phyloP scores from a whole-genome alignment of 768 basidiomycete species.

The Coprinopsis cinerea region DNA sequence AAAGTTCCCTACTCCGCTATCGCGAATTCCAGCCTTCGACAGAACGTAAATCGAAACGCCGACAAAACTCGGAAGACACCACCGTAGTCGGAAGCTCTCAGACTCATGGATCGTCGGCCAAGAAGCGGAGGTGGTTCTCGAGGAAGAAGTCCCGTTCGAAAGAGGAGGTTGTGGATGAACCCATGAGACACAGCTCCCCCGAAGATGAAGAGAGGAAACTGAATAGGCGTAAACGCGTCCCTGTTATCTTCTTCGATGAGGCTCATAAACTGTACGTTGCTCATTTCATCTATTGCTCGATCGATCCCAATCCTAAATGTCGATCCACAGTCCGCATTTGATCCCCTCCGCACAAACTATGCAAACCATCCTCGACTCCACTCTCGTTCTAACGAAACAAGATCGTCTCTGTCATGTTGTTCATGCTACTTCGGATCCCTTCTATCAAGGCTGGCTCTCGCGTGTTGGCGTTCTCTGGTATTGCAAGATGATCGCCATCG shows the following conservation, averaged over 20 bases:
- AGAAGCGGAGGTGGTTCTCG: slow-evolving; percentile 28
- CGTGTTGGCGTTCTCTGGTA: slow-evolving; percentile 79
- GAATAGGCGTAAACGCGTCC: slow-evolving; percentile 56
- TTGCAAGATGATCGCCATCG: slow-evolving; percentile 80
- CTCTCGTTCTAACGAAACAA: slow-evolving; percentile 84
- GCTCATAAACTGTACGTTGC: slow-evolving; percentile 68
- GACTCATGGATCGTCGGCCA: slow-evolving; percentile 21
- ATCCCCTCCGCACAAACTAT: slow-evolving; percentile 76
- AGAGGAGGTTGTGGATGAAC: slow-evolving; percentile 9
- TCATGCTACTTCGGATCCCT: slow-evolving; percentile 78
- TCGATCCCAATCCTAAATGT: not conserved
- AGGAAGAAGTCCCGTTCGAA: slow-evolving; percentile 22
- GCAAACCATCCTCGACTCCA: slow-evolving; percentile 80
- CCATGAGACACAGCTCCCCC: slow-evolving; percentile 15
- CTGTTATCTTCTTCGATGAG: slow-evolving; percentile 79
- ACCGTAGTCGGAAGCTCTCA: slow-evolving; percentile 30
- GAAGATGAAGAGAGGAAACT: slow-evolving; percentile 30
- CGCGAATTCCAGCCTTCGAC: slow-evolving; percentile 56
- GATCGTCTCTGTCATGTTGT: slow-evolving; percentile 80
- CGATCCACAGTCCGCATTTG: slow-evolving; percentile 51
- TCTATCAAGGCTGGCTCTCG: slow-evolving; percentile 79
- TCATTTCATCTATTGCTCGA: no score
- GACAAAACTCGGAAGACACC: slow-evolving; percentile 25
- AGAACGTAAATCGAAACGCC: slow-evolving; percentile 20
- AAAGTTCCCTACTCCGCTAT: slow-evolving; percentile 55